Evolutionary conservation across 768 basidiomycete genomes (phyloP).

Genomic region (Pisolithus tinctorius): DNA sequence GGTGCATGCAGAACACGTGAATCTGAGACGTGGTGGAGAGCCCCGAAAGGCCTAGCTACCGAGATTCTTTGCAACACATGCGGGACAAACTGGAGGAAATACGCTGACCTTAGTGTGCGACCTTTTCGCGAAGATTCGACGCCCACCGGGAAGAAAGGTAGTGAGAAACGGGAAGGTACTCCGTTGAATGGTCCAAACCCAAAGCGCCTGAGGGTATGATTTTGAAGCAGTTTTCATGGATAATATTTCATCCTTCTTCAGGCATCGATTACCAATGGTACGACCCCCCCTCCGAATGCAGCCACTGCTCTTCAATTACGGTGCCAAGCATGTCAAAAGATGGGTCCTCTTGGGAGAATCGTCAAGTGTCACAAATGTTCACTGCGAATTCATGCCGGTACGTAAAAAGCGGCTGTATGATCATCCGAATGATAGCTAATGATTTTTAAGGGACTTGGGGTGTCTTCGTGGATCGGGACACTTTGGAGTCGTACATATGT

Average conservation of each 20-base stretch:
- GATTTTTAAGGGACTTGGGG: conserved; percentile 56
- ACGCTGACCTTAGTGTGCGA: conserved; percentile 79
- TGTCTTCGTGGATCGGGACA: conserved; percentile 53
- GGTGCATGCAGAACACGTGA: conserved; percentile 83
- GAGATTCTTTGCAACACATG: conserved; percentile 79
- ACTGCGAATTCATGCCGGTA: conserved; percentile 76
- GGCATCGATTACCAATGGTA: conserved; percentile 37
- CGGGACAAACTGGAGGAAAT: conserved; percentile 88
- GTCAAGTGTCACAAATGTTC: conserved; percentile 77
- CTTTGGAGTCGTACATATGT: conserved; percentile 74
- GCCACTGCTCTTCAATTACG: conserved; percentile 54
- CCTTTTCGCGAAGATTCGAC: conserved; percentile 62
- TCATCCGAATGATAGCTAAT: conserved; percentile 1
- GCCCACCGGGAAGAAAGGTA: conserved; percentile 34
- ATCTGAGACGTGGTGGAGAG: conserved; percentile 83
- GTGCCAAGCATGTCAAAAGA: conserved; percentile 70
- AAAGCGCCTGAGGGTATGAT: conserved; percentile 59
- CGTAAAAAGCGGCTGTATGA: conserved; percentile 10
- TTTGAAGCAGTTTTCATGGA: background rate
- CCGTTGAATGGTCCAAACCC: conserved; percentile 42
- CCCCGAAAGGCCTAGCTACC: conserved; percentile 77
- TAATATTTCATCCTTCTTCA: conserved; percentile 5
- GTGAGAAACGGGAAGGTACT: conserved; percentile 57
- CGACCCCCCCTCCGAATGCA: conserved; percentile 56
- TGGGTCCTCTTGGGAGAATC: conserved; percentile 70